Conservation (phyloP, 345 rosid species). For the Corchorus capsularis region DNA sequence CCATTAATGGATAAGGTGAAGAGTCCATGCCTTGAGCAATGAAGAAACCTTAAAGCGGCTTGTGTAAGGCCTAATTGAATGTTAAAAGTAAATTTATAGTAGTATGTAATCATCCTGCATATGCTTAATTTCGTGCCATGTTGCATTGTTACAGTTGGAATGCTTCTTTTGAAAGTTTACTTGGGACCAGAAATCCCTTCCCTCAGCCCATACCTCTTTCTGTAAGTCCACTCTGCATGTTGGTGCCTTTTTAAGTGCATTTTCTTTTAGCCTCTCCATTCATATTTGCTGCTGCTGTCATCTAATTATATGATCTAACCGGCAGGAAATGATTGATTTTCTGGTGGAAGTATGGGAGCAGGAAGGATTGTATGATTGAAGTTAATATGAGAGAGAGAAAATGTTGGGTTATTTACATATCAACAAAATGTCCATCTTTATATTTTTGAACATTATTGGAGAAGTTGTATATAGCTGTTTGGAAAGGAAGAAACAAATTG, state of each 20-base stretch:
- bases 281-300: not conserved
- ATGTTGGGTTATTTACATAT: not conserved
- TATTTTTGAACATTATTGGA: not conserved
- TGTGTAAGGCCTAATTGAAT: not conserved
- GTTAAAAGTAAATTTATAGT: not conserved
- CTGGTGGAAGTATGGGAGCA: conserved; percentile 60
- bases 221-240: conserved; percentile 36
- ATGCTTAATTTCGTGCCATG: not conserved
- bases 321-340: conserved; percentile 63
- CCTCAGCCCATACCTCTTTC: conserved; percentile 54
- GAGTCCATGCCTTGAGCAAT: not conserved
- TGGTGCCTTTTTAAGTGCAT: not conserved
- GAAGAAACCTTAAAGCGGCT: not conserved
- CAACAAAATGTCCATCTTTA: not conserved
- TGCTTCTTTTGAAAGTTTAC: conserved; percentile 61
- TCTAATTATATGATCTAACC: not conserved
- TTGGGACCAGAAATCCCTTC: conserved; percentile 48
- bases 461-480: conserved; percentile 27
- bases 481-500: conserved; percentile 4
- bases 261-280: not conserved
- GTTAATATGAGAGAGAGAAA: not conserved
- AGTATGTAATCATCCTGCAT: not conserved
- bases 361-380: conserved; percentile 51
- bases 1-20: not conserved
- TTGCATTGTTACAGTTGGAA: conserved; percentile 40